Evolutionary conservation across 2,329 filamentous ascomycete genomes (phyloP), one percentile per base, ranked within the genome.

Genomic region (Colletotrichum higginsianum): DNA sequence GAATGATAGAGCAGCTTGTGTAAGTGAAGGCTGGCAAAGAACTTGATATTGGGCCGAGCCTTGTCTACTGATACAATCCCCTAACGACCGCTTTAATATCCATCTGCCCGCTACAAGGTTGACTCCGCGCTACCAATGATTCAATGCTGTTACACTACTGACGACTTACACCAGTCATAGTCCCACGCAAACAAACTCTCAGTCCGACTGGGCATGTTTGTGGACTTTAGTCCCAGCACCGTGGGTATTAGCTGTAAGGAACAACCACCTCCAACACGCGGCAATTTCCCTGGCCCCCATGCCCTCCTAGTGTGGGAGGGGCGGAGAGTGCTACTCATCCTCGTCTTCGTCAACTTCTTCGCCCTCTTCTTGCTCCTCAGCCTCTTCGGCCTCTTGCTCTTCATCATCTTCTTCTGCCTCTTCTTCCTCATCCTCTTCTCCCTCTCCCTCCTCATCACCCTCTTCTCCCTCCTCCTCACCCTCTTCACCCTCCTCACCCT

Each of bases 301-400:
- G 46, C 26, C 64, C 18, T 38, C 26, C 58, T 56, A 60, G 35
- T 52, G 38, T 12, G 62, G n/a, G 30, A 49, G 13, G 21, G 58
- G 35, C 40, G 42, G 26, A 46, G 49, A 44, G 38, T 64, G 49
- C 35, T 53, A 64, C 35, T 47, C 61, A 16, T 57, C 49, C 50
- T 64, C 52, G 16, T 64, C 52, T n/a, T 57, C 61, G 16, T 57
- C 49, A n/a, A 21, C 42, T 11, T 26, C 35, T 13, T 56, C 61
- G 23, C 16, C 35, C 38, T 44, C 61, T 30, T 63, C 61, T 44
- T 64, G 23, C 15, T 55, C 61, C 21, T 56, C 61, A 4, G 16
- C 61, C 4, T 38, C 60, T 21, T 53, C 61, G 4, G 18, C 38
- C 18, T 44, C 30, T 30, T 55, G 46, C 8, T 56, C 61, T 15